Evolutionary conservation across 352 stramenopile species (phyloP).

Genomic region (Phytophthora aleatoria): DNA sequence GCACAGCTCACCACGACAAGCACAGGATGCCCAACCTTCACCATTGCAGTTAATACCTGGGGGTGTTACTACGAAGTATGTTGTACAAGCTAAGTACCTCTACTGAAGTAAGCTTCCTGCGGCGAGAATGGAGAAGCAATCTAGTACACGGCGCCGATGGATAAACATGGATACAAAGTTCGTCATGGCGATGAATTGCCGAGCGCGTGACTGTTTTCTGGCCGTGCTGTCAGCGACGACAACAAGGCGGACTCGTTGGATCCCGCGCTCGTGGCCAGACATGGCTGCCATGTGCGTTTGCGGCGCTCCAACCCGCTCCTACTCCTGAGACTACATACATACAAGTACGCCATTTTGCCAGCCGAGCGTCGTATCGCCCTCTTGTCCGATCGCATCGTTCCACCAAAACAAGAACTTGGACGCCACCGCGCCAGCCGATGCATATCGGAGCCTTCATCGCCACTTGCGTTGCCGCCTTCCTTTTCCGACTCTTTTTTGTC

Average conservation of each 20-base stretch:
- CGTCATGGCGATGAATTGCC: neutral
- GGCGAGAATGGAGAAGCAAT: neutral
- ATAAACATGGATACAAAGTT: neutral
- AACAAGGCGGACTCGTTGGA: neutral
- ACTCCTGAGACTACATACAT: conserved; percentile 1
- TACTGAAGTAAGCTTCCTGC: too few relatives aligned
- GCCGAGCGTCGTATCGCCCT: conserved; percentile 1
- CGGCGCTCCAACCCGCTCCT: conserved; percentile 12
- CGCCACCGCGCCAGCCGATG: neutral
- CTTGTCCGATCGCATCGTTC: conserved; percentile 12
- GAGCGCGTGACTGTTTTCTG: conserved; percentile 1
- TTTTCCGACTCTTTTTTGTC: conserved; percentile 16
- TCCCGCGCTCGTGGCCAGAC: conserved; percentile 8
- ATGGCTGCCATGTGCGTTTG: conserved; percentile 24
- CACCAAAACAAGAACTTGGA: conserved; percentile 7
- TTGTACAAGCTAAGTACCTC: too few relatives aligned
- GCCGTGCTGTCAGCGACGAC: neutral
- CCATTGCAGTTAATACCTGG: too few relatives aligned
- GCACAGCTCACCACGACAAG: conserved; percentile 9
- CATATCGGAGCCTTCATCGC: neutral
- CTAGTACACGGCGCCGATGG: neutral
- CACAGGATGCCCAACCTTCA: neutral
- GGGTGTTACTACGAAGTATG: too few relatives aligned
- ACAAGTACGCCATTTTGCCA: conserved; percentile 3
- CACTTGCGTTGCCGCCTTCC: neutral